Conservation (phyloP, 345 rosid genomes). For the Murraya paniculata region DNA sequence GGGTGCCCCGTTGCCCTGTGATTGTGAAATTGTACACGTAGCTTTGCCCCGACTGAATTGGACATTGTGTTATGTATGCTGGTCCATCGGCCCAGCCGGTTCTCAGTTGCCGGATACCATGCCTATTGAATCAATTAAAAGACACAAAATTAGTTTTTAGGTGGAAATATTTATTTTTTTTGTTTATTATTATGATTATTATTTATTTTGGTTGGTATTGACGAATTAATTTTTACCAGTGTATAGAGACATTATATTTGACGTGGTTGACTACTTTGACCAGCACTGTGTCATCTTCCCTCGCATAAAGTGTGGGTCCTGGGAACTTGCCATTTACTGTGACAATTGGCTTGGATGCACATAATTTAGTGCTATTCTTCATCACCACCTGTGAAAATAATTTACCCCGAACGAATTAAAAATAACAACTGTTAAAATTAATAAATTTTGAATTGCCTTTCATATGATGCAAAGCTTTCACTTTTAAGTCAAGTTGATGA, state of each 20-base stretch:
- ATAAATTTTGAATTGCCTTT: not conserved
- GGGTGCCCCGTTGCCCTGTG: conserved; percentile 88
- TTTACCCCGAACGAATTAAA: not conserved
- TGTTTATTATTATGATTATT: not conserved
- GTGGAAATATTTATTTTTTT: not conserved
- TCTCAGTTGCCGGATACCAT: conserved; percentile 74
- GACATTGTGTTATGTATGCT: conserved; percentile 89
- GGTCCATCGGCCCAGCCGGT: conserved; percentile 98
- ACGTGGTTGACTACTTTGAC: conserved; percentile 80
- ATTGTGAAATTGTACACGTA: conserved; percentile 78
- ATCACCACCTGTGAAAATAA: conserved; percentile 51
- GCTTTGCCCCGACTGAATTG: conserved; percentile 72
- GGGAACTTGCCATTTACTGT: conserved; percentile 85
- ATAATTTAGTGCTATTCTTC: conserved; percentile 65
- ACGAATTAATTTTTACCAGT: conserved; percentile 51
- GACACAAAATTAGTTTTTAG: not conserved
- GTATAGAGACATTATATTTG: conserved; percentile 76
- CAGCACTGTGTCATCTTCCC: conserved; percentile 83
- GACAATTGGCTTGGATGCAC: conserved; percentile 76
- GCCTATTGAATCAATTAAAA: conserved; percentile 41
- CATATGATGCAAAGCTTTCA: not conserved
- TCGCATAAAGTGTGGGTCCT: conserved; percentile 80
- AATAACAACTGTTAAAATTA: not conserved
- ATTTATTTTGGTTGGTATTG: not conserved
- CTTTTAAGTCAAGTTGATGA: not conserved